phyloP scores from a whole-genome alignment of 441 rosid genomes.

The Corymbia citriodora region DNA sequence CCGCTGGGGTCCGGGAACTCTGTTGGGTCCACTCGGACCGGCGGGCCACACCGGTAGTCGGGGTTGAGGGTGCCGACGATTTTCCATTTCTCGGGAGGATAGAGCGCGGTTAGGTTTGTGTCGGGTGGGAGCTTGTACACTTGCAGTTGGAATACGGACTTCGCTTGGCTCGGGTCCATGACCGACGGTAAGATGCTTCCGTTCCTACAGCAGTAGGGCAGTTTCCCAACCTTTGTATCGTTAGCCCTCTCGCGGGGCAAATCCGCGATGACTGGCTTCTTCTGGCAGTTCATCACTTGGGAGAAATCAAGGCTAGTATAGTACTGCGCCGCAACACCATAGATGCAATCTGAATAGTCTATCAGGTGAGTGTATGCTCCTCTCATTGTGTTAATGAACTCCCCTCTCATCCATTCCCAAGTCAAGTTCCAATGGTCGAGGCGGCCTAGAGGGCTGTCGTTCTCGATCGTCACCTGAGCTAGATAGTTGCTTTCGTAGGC shows the following conservation, averaged over 20 bases:
- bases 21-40: neutral
- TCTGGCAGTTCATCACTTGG: conserved; percentile 20
- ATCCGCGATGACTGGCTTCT: conserved; percentile 1
- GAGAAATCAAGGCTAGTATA: conserved; percentile 4
- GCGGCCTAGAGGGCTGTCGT: conserved; percentile 4
- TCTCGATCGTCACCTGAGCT: conserved; percentile 14
- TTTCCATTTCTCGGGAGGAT: conserved; percentile 13
- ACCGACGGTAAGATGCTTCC: neutral
- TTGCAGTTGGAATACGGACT: conserved; percentile 8
- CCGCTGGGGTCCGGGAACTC: conserved; percentile 8
- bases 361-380: conserved; percentile 16
- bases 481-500: conserved; percentile 6
- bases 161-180: conserved; percentile 9
- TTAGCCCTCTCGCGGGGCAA: conserved; percentile 12
- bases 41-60: conserved; percentile 2
- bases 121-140: conserved; percentile 15
- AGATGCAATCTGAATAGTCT: conserved; percentile 8
- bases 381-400: conserved; percentile 15
- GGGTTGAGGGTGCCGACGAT: conserved; percentile 10
- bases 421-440: conserved; percentile 12
- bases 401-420: conserved; percentile 21
- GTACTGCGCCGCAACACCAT: neutral
- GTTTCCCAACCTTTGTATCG: neutral
- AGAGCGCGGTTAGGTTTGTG: conserved; percentile 1
- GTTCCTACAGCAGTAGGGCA: conserved; percentile 14